These are phyloP conservation scores for Fraxinus dipetala DNA, from an alignment of 305 asterid species.

Conservation along the genomic window DNA sequence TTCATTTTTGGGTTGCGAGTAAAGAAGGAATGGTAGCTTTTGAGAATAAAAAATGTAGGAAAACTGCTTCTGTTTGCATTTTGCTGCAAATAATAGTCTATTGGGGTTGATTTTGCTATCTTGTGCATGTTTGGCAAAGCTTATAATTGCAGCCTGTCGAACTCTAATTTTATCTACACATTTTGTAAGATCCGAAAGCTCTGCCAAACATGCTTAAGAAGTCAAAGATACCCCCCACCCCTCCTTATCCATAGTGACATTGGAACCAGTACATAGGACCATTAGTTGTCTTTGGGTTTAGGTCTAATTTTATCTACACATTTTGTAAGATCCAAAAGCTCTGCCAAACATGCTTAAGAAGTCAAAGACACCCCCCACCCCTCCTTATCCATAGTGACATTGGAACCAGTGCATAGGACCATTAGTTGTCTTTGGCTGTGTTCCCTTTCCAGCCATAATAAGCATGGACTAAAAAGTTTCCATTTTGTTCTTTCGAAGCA, in stretches of 20 bases:
- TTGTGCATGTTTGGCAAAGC: neutral
- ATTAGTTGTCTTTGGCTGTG: neutral
- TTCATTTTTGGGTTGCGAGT: neutral
- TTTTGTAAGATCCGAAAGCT: neutral
- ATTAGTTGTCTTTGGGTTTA: neutral
- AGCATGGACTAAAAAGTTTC: neutral
- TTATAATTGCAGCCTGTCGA: neutral
- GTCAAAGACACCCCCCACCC: neutral
- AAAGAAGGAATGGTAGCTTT: neutral
- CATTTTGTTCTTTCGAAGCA: neutral
- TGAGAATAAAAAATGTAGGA: neutral
- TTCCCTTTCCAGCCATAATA: neutral
- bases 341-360: neutral
- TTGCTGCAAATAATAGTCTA: neutral
- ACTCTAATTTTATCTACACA: neutral
- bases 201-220: neutral
- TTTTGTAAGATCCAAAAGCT: neutral
- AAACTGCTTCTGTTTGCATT: neutral
- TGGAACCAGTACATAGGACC: no score
- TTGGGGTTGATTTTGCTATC: neutral
- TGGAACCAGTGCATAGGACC: no score
- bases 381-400: neutral
- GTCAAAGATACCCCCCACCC: neutral
- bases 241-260: neutral
- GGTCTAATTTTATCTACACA: neutral